Evolutionary conservation across 805 yeast genomes (phyloP).

Genomic region (Vanderwaltozyma verrucispora): DNA sequence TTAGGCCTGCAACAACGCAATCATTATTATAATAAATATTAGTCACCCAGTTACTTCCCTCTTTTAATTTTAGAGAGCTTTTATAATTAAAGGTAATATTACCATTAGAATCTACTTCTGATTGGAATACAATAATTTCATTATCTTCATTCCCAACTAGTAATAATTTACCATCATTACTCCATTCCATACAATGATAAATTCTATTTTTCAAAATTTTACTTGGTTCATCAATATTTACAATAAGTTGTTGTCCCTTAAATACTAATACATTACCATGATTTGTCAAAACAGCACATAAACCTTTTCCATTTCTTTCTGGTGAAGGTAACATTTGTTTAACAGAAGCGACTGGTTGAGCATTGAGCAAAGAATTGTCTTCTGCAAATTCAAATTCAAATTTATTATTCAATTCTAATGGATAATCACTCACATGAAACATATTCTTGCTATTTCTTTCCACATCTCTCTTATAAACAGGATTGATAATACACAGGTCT

Average conservation of each 20-base stretch:
- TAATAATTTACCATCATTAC: slow-evolving; percentile 12
- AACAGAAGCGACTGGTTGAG: slow-evolving; percentile 21
- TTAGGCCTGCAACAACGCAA: slow-evolving; percentile 8
- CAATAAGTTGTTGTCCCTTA: slow-evolving; percentile 6
- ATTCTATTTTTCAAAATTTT: slow-evolving; percentile 8
- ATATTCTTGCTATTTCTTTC: slow-evolving; percentile 13
- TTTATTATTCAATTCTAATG: slow-evolving; percentile 16
- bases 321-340: slow-evolving; percentile 16
- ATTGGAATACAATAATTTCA: slow-evolving; percentile 12
- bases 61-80: neutral
- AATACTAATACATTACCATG: slow-evolving; percentile 21
- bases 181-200: slow-evolving; percentile 23
- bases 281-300: slow-evolving; percentile 21
- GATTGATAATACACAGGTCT: slow-evolving; percentile 20
- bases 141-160: slow-evolving; percentile 21
- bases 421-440: slow-evolving; percentile 20
- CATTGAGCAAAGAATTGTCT: slow-evolving; percentile 17
- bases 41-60: slow-evolving; percentile 13
- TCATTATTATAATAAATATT: slow-evolving; percentile 9
- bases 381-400: slow-evolving; percentile 19
- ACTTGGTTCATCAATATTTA: slow-evolving; percentile 15
- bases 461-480: slow-evolving; percentile 15
- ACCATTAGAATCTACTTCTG: neutral
- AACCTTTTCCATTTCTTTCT: slow-evolving; percentile 5
- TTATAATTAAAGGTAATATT: neutral